These are phyloP conservation scores for Polyporus tsugae DNA, from an alignment of 1,284 basidiomycete genomes.

Conservation along the genomic window DNA sequence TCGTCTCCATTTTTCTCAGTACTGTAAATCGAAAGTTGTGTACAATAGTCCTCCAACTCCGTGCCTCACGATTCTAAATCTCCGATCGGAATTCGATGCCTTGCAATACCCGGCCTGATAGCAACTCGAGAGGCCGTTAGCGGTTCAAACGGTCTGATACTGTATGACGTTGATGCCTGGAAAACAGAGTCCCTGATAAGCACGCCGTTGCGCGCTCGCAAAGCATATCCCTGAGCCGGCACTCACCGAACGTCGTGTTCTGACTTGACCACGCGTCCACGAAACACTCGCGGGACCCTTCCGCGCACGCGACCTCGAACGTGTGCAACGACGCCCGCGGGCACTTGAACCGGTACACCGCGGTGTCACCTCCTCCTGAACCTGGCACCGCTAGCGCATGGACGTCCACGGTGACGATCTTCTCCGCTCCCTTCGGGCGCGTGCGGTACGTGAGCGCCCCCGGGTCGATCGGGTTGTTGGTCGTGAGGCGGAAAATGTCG, in stretches of 20 bases:
- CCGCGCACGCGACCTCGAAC: constrained; percentile 23
- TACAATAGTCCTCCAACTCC: background rate
- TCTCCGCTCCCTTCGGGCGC: constrained; percentile 16
- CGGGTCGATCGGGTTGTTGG: constrained; percentile 18
- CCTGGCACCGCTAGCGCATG: too few species aligned
- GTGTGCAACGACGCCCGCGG: constrained; percentile 18
- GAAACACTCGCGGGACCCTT: constrained; percentile 11
- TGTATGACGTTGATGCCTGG: background rate
- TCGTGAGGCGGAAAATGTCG: constrained; percentile 25
- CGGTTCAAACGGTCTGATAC: background rate
- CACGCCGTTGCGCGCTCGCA: background rate
- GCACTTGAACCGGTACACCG: constrained; percentile 15
- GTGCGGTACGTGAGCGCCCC: constrained; percentile 25
- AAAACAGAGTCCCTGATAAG: background rate
- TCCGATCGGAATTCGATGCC: too few species aligned
- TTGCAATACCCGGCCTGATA: too few species aligned
- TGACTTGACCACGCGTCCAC: constrained; percentile 26
- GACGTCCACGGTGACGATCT: constrained; percentile 16
- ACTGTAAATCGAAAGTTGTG: too few species aligned
- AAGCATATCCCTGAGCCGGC: background rate
- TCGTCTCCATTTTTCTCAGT: too few species aligned
- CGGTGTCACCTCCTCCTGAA: background rate
- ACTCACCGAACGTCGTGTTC: constrained; percentile 21
- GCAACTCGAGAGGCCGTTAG: too few species aligned
- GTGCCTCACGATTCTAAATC: too few species aligned